Conservation (phyloP, 1,139 yeast species). For the Pichia sp. region DNA sequence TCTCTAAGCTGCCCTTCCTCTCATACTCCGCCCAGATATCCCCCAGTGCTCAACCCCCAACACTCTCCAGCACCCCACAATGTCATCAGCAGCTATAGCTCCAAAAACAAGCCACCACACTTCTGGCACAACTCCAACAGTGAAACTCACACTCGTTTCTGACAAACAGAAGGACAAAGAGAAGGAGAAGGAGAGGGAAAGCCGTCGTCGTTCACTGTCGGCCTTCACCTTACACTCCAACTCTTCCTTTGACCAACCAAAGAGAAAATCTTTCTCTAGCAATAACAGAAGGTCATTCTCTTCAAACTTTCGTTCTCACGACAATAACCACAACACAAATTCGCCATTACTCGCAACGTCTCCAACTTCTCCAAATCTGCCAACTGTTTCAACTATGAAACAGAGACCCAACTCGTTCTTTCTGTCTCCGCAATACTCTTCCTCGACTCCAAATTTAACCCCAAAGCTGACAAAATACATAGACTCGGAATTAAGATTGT, state of each 20-base stretch:
- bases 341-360: not conserved
- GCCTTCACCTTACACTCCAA: constrained; percentile 13
- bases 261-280: constrained; percentile 15
- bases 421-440: constrained; percentile 17
- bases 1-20: too few relatives aligned
- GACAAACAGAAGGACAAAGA: not conserved
- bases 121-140: not conserved
- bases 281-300: constrained; percentile 17
- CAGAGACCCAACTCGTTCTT: constrained; percentile 7
- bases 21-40: too few relatives aligned
- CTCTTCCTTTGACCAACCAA: constrained; percentile 12
- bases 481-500: constrained; percentile 22
- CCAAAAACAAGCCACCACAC: too few relatives aligned
- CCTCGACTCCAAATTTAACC: constrained; percentile 16
- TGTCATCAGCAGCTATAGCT: too few relatives aligned
- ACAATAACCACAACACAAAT: not conserved
- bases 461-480: constrained; percentile 10
- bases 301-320: not conserved
- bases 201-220: constrained; percentile 15
- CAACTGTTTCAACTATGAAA: not conserved
- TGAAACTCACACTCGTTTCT: not conserved
- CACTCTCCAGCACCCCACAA: not conserved
- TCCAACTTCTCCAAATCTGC: not conserved
- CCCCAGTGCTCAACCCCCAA: too few relatives aligned
- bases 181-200: not conserved